Base-by-base conservation (phyloP, 441 rosid genomes). In the Isatis lusitanica region DNA sequence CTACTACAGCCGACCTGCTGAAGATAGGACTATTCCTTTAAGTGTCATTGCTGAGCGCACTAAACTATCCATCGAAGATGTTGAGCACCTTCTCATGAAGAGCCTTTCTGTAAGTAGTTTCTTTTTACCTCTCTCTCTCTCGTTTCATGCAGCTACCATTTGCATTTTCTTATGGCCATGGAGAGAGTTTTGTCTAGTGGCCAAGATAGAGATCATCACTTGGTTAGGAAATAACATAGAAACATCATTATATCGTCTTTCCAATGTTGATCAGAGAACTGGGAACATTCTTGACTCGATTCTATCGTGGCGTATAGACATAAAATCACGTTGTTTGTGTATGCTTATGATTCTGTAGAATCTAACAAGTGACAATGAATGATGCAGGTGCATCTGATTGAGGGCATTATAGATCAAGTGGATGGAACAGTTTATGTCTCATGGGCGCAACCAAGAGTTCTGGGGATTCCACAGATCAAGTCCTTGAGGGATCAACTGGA, bases 31-130 rank as follows among this genome's bases (percentile, higher is more conserved):
- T 42, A 90, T 93, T 78, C 94, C 98, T 13, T 65, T 93, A 74
- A 82, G 63, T 68, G 80, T 85, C 66, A 91, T 93, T 81, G 93
- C 97, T 52, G 89, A 85, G 74, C 88, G 91, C 65, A 88, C 98
- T 69, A 88, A 83, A 68, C 96, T 91, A 44, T 83, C 90, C 5
- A 70, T 87, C 48, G 93, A 90, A 78, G 91, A 90, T 78, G 98
- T 93, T 63, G 98, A 93, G 78, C 93, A 88, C 85, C 98, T 93
- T 74, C 90, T 94, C 75, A 88, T 94, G 94, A 94, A 94, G 88
- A 85, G 93, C 66, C 86, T 94, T 18, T 94, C 98, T 68, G 98
- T 94, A 80, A 86, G 97, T 85, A 58, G 69, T 30, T 43, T 39
- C 57, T 33, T 66, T 33, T 64, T 36, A 46, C 33, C 6, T 58